A percentile compares a stretch with the other conserved stretches of the same genome.
Evolutionary conservation across 345 rosid genomes (phyloP).

Genomic region (Diplotaxis tenuifolia): DNA sequence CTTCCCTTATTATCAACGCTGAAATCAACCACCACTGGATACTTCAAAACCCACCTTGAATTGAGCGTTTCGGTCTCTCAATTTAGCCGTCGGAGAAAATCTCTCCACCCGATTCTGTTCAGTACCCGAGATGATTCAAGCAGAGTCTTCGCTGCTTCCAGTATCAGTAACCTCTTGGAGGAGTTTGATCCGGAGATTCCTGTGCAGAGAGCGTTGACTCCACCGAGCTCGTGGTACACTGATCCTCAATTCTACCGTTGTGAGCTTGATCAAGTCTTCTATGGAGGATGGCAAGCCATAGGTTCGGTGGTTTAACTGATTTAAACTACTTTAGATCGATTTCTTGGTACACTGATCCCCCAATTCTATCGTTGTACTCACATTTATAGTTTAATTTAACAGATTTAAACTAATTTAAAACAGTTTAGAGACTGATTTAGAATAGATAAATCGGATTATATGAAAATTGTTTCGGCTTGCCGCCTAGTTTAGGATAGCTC

Average conservation of each 20-base stretch:
- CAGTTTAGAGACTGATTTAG: too few relatives aligned
- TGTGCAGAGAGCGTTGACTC: constrained; percentile 67
- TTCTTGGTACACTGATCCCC: too few relatives aligned
- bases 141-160: constrained; percentile 13
- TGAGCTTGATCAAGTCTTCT: constrained; percentile 72
- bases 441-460: too few relatives aligned
- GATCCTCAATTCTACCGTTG: constrained; percentile 50
- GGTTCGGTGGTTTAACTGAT: constrained; percentile 35
- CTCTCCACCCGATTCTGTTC: neutral
- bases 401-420: too few relatives aligned
- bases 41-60: neutral
- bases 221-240: constrained; percentile 89
- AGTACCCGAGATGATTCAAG: neutral
- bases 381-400: too few relatives aligned
- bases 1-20: neutral
- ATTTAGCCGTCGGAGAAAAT: neutral
- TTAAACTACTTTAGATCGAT: too few relatives aligned
- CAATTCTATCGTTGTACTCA: too few relatives aligned
- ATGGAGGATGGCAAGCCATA: constrained; percentile 82
- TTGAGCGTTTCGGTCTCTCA: neutral
- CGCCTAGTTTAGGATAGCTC: too few relatives aligned
- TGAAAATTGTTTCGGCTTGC: too few relatives aligned
- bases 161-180: constrained; percentile 31
- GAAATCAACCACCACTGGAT: neutral
- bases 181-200: constrained; percentile 66